Conservation (phyloP, 1,139 yeast species). For the Diutina ranongensis region DNA sequence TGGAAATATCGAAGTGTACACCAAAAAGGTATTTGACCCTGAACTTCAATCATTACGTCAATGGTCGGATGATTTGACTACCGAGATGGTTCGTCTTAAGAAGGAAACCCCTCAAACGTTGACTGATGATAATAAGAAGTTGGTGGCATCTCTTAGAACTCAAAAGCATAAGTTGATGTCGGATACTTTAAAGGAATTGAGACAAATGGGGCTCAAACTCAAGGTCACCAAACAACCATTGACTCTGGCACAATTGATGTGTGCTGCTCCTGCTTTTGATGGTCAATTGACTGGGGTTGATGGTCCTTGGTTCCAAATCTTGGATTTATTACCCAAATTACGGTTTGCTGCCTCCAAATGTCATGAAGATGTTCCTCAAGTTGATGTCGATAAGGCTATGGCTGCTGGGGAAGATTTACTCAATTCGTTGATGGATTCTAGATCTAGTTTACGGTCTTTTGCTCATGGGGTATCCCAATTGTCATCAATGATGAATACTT, state of each 20-base stretch:
- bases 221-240: constrained; percentile 57
- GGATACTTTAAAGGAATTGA: constrained; percentile 63
- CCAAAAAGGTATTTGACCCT: constrained; percentile 13
- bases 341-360: constrained; percentile 52
- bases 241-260: constrained; percentile 47
- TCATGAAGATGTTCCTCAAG: constrained; percentile 63
- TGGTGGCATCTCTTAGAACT: constrained; percentile 59
- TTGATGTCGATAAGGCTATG: constrained; percentile 66
- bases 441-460: constrained; percentile 27
- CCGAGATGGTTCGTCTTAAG: constrained; percentile 51
- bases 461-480: not conserved
- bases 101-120: constrained; percentile 66
- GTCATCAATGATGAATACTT: not conserved
- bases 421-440: constrained; percentile 36
- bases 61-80: constrained; percentile 41
- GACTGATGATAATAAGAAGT: constrained; percentile 66
- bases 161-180: constrained; percentile 74
- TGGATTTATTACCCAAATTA: constrained; percentile 74
- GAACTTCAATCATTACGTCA: constrained; percentile 34
- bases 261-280: constrained; percentile 41
- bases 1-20: constrained; percentile 42
- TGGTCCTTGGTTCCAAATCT: constrained; percentile 48
- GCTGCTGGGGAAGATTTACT: constrained; percentile 72
- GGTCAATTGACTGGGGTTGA: constrained; percentile 38
- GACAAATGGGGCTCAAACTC: constrained; percentile 63